These are phyloP conservation scores for Amanita subjunquillea DNA, from an alignment of 768 basidiomycete species.

Conservation along the genomic window DNA sequence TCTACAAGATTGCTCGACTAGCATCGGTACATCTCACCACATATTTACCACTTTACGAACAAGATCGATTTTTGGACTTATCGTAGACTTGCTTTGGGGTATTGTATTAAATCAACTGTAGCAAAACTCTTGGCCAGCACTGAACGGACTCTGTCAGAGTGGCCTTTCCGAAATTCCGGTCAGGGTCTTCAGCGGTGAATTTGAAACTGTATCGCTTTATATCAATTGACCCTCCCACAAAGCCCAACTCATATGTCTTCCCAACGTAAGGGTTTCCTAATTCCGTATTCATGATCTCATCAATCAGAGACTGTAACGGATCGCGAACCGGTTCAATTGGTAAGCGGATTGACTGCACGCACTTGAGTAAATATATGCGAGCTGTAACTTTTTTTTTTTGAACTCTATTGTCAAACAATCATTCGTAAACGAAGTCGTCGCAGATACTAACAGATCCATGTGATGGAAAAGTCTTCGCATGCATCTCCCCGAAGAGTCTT, in stretches of 20 bases:
- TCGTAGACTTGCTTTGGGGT: background rate
- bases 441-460: background rate
- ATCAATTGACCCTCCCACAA: background rate
- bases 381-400: background rate
- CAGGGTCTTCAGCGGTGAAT: background rate
- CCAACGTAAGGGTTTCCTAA: background rate
- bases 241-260: background rate
- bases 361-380: background rate
- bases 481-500: background rate
- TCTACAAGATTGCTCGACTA: conserved; percentile 63
- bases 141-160: background rate
- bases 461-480: background rate
- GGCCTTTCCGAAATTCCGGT: background rate
- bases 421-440: background rate
- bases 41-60: conserved; percentile 70
- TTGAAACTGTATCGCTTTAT: background rate
- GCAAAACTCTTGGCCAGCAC: background rate
- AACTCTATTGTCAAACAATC: no score
- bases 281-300: background rate
- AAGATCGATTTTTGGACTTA: conserved; percentile 36
- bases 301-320: no score
- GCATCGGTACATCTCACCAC: conserved; percentile 67
- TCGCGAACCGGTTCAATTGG: background rate
- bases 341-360: background rate
- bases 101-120: conserved; percentile 14